Evolutionary conservation across 1,284 basidiomycete species (phyloP).

Genomic region (Irpex sp.): DNA sequence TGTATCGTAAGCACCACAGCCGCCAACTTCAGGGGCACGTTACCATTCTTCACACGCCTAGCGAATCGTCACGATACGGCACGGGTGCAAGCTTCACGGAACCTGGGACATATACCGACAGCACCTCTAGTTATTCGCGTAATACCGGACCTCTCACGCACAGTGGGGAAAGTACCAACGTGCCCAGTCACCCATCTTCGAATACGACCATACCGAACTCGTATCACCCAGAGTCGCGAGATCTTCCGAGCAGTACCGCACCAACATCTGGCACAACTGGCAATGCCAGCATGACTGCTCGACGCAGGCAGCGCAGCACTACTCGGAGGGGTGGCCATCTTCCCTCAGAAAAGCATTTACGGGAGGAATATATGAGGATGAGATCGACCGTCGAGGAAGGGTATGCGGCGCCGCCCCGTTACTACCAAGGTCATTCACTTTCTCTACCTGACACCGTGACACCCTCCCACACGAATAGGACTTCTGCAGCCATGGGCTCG

Average conservation of each 20-base stretch:
- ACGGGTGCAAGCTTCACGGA: background rate
- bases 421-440: background rate
- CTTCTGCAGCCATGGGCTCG: too few relatives aligned
- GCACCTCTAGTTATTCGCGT: background rate
- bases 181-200: background rate
- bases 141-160: background rate
- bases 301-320: background rate
- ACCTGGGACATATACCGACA: background rate
- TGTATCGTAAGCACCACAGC: background rate
- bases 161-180: background rate
- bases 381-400: background rate
- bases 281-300: background rate
- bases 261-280: background rate
- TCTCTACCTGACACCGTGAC: too few relatives aligned
- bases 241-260: background rate
- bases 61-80: background rate
- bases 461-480: too few relatives aligned
- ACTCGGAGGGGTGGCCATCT: background rate
- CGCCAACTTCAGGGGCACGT: background rate
- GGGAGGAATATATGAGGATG: background rate
- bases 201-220: background rate
- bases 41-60: background rate
- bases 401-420: background rate
- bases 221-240: background rate
- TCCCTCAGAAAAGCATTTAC: background rate